These are phyloP conservation scores for Wickerhamiella qilinensis DNA, from an alignment of 805 yeast species.

Conservation along the genomic window DNA sequence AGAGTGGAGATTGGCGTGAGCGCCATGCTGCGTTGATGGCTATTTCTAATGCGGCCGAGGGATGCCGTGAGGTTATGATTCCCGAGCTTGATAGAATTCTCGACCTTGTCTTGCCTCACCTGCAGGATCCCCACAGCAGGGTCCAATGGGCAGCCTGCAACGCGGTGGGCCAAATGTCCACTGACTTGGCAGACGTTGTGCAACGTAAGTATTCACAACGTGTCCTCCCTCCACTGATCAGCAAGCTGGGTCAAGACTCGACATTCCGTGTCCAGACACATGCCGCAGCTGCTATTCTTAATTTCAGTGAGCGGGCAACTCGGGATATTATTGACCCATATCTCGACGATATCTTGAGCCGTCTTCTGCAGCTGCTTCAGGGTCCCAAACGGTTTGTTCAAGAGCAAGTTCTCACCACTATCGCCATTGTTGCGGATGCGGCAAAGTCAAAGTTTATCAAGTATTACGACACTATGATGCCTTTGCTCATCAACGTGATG, in stretches of 20 bases:
- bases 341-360: constrained; percentile 61
- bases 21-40: constrained; percentile 97
- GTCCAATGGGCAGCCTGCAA: constrained; percentile 97
- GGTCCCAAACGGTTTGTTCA: constrained; percentile 86
- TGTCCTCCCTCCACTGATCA: constrained; percentile 75
- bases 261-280: constrained; percentile 85
- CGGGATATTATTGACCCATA: constrained; percentile 85
- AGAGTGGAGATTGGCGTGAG: constrained; percentile 73
- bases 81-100: constrained; percentile 66
- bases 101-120: constrained; percentile 72
- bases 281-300: constrained; percentile 96
- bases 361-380: constrained; percentile 59
- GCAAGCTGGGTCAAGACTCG: constrained; percentile 54
- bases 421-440: constrained; percentile 90
- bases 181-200: constrained; percentile 83
- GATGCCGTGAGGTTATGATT: constrained; percentile 79
- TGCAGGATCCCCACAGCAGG: constrained; percentile 76
- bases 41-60: constrained; percentile 90
- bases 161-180: constrained; percentile 90
- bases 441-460: constrained; percentile 77
- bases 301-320: constrained; percentile 82
- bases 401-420: constrained; percentile 92
- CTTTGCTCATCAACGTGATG: constrained; percentile 63
- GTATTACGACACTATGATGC: constrained; percentile 91
- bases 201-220: constrained; percentile 68